Base-by-base conservation (phyloP, 768 basidiomycete genomes). In the Rhodotorula kratochvilovae region DNA sequence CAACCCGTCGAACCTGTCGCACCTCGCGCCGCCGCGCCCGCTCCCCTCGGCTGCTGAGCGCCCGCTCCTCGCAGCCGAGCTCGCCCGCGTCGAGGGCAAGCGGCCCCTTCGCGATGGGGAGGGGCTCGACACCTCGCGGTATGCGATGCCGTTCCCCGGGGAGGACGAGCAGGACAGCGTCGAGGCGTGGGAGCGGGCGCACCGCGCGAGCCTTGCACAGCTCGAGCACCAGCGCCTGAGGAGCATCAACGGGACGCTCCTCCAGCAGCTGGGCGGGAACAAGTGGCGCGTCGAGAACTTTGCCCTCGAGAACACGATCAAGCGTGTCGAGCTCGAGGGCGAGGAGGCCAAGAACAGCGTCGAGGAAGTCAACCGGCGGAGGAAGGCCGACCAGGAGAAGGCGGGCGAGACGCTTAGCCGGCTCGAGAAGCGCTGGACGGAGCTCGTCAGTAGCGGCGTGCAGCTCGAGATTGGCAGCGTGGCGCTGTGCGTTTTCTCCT, bases 211-310 rank as follows among this genome's bases (percentile, higher is more conserved):
- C 8, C 51, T 75, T 42, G 74, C 74, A 12, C 74, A 75, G 48
- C 68, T 75, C 68, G 74, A 75, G 60, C 74, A 75, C 60, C 74
- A 72, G 43, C 43, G 71, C 25, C 56, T 75, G n/a, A 36, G 74
- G 11, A 62, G 57, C 8, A 51, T 75, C 58, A 75, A 75, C 66
- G 74, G 74, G 2, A 61, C 62, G 23, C 45, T 75, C 11, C 33
- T 75, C 31, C 60, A 61, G 11, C 57, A 66, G 61, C 63, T 72
- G 46, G 74, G 74, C 17, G 74, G 71, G 19, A 75, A 75, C 51
- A 66, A 62, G 55, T 75, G 74, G 74, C 50, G 66, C 51, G 67
- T 75, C 25, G 62, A 70, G 42, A 75, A 75, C 67, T 75, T 72
- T 59, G 68, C 67, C 7, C 23, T 72, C n/a, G 74, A 75, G 66